A percentile compares a stretch with the other conserved stretches of the same genome.
Evolutionary conservation across 768 basidiomycete species (phyloP).

Genomic region (Tylopilus felleus): DNA sequence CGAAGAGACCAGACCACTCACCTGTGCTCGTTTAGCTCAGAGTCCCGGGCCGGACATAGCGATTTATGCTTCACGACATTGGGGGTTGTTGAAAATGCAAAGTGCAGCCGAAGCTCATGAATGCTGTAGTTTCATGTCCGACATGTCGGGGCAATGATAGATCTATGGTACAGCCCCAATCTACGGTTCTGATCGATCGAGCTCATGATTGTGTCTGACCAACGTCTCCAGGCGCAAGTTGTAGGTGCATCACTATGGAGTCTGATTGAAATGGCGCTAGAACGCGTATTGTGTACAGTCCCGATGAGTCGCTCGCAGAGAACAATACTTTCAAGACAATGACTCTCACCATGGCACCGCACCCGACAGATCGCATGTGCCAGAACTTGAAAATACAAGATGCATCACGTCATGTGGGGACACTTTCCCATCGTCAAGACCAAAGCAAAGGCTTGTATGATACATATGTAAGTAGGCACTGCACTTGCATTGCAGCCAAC

Average conservation of each 20-base stretch:
- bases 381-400: background rate
- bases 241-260: background rate
- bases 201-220: background rate
- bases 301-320: too few species aligned
- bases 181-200: background rate
- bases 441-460: too few species aligned
- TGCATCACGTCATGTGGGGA: background rate
- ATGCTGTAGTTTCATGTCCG: background rate
- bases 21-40: slow-evolving; percentile 3
- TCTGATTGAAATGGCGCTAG: background rate
- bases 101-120: background rate
- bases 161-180: background rate
- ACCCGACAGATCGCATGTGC: background rate
- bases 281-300: background rate
- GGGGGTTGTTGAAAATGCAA: background rate
- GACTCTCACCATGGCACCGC: too few species aligned
- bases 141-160: background rate
- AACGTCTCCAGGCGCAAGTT: background rate
- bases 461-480: too few species aligned
- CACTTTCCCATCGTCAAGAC: background rate
- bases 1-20: background rate
- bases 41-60: background rate
- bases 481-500: too few species aligned
- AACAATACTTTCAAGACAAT: background rate
- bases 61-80: background rate